Evolutionary conservation across 768 basidiomycete species (phyloP).

Genomic region (Lentinula detonsa): DNA sequence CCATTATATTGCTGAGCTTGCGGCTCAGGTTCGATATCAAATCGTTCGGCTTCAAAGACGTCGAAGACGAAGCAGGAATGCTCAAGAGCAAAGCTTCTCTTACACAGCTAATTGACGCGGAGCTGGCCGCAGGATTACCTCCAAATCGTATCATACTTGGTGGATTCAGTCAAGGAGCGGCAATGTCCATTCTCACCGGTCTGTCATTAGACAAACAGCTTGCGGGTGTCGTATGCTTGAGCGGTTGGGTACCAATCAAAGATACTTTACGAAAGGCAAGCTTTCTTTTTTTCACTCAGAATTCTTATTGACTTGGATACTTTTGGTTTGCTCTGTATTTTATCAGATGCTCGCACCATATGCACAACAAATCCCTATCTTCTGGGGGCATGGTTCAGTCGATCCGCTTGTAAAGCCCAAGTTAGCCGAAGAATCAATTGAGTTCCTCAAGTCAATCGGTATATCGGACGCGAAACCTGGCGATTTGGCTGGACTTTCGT

Average conservation of each 20-base stretch:
- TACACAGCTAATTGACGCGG: constrained; percentile 64
- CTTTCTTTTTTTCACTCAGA: background rate
- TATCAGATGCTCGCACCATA: constrained; percentile 55
- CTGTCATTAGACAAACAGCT: constrained; percentile 62
- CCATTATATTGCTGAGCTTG: background rate
- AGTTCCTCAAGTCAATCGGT: constrained; percentile 54
- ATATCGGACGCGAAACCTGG: constrained; percentile 27
- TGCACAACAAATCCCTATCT: constrained; percentile 63
- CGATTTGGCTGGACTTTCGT: constrained; percentile 51
- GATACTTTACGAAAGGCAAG: constrained; percentile 61
- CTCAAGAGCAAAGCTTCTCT: constrained; percentile 54
- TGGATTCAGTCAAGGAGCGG: constrained; percentile 85
- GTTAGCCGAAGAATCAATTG: constrained; percentile 48
- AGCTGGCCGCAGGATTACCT: constrained; percentile 67
- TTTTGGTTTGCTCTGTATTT: background rate
- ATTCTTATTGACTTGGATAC: background rate
- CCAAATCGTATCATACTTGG: constrained; percentile 74
- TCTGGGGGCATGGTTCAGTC: constrained; percentile 78
- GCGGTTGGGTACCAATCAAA: constrained; percentile 73
- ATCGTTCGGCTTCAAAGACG: constrained; percentile 51
- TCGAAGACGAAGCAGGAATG: constrained; percentile 79
- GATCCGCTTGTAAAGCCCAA: constrained; percentile 68
- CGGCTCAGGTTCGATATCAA: constrained; percentile 71
- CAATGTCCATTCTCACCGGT: constrained; percentile 72
- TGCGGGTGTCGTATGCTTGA: constrained; percentile 67